Percentiles rank a stretch among this genome's conserved stretches.
phyloP scores from a whole-genome alignment of 345 rosid species.

The Salix koriyanagi region DNA sequence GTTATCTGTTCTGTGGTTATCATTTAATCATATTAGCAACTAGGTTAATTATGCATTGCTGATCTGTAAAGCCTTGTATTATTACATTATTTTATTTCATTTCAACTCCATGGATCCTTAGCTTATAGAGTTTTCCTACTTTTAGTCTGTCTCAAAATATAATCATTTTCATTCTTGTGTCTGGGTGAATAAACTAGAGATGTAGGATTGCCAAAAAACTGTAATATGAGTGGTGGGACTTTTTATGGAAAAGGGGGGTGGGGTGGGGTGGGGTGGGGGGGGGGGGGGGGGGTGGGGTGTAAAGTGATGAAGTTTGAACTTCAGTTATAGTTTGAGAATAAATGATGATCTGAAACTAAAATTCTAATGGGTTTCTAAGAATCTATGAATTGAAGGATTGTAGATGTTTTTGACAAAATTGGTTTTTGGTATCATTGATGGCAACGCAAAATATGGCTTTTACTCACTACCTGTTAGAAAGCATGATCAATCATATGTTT shows the following conservation, averaged over 20 bases:
- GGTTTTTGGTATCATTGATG: background rate
- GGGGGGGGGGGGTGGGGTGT: background rate
- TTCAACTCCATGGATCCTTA: background rate
- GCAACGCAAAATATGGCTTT: background rate
- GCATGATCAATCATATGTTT: background rate
- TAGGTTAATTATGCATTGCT: background rate
- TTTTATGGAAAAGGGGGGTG: too few relatives aligned
- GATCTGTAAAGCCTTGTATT: background rate
- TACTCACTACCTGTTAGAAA: background rate
- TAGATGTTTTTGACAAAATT: background rate
- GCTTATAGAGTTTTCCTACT: background rate
- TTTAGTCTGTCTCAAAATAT: background rate
- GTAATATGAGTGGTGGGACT: background rate
- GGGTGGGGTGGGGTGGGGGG: background rate
- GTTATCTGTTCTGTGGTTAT: conserved; percentile 22
- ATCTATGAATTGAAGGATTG: background rate
- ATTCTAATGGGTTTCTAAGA: background rate
- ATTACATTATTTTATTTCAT: background rate
- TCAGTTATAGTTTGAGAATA: background rate
- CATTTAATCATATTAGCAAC: background rate
- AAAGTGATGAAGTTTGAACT: background rate
- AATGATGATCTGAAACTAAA: background rate
- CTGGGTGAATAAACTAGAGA: background rate
- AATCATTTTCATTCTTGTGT: background rate
- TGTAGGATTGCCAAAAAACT: too few relatives aligned